These are phyloP conservation scores for Vachellia pachyceras DNA, from an alignment of 306 rosid genomes.

Conservation along the genomic window DNA sequence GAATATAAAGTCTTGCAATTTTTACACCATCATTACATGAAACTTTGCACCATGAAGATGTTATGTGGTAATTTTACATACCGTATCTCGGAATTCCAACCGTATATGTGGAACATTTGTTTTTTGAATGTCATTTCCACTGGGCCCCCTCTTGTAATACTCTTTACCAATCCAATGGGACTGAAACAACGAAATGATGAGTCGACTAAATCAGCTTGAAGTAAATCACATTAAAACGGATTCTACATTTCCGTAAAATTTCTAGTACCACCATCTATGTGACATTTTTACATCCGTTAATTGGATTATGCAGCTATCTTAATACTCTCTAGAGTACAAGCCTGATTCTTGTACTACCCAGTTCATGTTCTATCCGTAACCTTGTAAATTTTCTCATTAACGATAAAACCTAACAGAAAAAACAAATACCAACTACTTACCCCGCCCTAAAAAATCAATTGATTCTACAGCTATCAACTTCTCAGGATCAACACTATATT, in stretches of 20 bases:
- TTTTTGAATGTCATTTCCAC: conserved; percentile 89
- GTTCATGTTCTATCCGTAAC: background rate
- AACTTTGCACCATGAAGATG: background rate
- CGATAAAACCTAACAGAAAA: background rate
- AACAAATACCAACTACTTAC: too few relatives aligned
- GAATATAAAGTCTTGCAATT: background rate
- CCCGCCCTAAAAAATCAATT: background rate
- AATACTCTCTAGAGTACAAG: background rate
- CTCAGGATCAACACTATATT: background rate
- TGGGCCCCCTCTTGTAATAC: conserved; percentile 93
- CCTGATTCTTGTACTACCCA: background rate
- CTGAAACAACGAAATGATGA: conserved; percentile 51
- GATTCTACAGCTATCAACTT: background rate
- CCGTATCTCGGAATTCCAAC: conserved; percentile 86
- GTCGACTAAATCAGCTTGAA: conserved; percentile 16
- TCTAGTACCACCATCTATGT: background rate
- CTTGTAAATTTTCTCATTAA: conserved; percentile 22
- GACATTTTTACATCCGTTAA: background rate
- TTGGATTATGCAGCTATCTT: background rate
- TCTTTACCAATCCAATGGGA: conserved; percentile 96
- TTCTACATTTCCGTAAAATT: background rate
- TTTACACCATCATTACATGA: background rate
- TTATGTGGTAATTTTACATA: conserved; percentile 33
- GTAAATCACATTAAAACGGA: too few relatives aligned
- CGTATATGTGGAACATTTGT: conserved; percentile 98